A percentile compares a stretch with the other conserved stretches of the same genome.
phyloP scores from a whole-genome alignment of 495 filamentous ascomycete species.

The Tuber aestivum region DNA sequence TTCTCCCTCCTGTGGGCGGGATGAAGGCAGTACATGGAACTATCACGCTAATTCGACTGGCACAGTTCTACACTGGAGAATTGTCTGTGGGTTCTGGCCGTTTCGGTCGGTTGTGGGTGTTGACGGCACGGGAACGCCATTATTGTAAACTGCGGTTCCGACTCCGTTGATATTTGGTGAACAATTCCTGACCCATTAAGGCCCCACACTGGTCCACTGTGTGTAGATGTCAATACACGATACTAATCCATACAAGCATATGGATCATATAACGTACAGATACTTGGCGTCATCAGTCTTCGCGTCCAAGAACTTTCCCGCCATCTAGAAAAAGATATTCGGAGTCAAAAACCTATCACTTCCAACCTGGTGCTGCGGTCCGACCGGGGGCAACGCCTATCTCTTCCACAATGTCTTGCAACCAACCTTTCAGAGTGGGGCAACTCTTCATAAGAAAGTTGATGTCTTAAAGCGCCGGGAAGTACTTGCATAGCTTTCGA shows the following conservation, averaged over 20 bases:
- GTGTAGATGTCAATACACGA: neutral
- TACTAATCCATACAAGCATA: neutral
- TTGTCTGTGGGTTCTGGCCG: constrained; percentile 13
- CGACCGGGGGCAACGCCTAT: constrained; percentile 81
- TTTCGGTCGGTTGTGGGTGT: constrained; percentile 30
- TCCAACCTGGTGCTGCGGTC: constrained; percentile 81
- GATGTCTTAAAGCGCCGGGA: constrained; percentile 88
- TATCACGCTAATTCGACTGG: no score
- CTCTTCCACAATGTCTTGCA: constrained; percentile 89
- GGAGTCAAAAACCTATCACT: constrained; percentile 88
- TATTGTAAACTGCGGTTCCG: constrained; percentile 36
- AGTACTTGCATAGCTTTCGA: constrained; percentile 82
- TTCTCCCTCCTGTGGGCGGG: no score
- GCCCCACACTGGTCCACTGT: constrained; percentile 42
- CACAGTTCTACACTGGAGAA: no score
- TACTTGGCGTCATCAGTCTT: constrained; percentile 57
- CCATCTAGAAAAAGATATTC: constrained; percentile 83
- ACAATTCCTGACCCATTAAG: constrained; percentile 38
- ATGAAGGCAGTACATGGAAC: no score
- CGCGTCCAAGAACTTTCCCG: constrained; percentile 78
- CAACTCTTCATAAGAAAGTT: constrained; percentile 84
- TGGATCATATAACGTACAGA: constrained; percentile 27
- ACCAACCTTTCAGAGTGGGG: constrained; percentile 59
- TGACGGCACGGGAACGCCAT: constrained; percentile 32
- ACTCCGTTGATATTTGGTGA: constrained; percentile 36